Base-by-base conservation (phyloP, 2,329 filamentous ascomycete species). In the Paracamarosporium sp. region DNA sequence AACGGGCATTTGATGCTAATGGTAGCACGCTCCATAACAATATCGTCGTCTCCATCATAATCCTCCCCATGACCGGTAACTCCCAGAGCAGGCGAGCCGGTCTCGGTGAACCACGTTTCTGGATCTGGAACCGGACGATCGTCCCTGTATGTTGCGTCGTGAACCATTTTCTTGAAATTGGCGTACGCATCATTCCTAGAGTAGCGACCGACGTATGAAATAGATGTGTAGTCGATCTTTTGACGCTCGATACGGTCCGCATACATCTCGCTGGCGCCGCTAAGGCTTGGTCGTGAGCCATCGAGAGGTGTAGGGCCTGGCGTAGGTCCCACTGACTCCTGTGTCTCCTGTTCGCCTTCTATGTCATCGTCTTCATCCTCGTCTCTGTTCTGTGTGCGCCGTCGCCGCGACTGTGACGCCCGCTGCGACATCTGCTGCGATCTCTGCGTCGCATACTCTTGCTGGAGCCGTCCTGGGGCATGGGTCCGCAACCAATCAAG, bases 1-100 rank as follows among this genome's bases (percentile, higher is more conserved):
- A 93, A 73, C 0, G 90, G 89, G 67, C 90, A 93, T 65, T 86
- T 88, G 30, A 89, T 85, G 72, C 86, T 89, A 51, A 88, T 81
- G 4, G 83, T 84, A 60, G 88, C 86, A 47, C 85, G 81, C 27
- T 85, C 83, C 28, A 93, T 83, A 1, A 88, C 83, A 24, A 93
- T 80, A 40, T 93, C 90, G 20, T 90, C 88, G 53, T 90, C 88
- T 15, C 83, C 82, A 5, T 85, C 86, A 1, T 83, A 8, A n/a
- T 51, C 81, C n/a, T 65, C 65, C 2, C 76, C 80, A 1, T 60
- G 59, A 52, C 74, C 65, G 2, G 79, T 80, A 25, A 78, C 68
- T 11, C 80, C 79, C 17, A 78, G 77, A 2, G 75, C 71, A 15
- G 79, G 78, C 9, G 70, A 69, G 33, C 81, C 80, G 62, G 80